Evolutionary conservation across 2,329 filamentous ascomycete genomes (phyloP).

Genomic region (Lachnum nothofagi): DNA sequence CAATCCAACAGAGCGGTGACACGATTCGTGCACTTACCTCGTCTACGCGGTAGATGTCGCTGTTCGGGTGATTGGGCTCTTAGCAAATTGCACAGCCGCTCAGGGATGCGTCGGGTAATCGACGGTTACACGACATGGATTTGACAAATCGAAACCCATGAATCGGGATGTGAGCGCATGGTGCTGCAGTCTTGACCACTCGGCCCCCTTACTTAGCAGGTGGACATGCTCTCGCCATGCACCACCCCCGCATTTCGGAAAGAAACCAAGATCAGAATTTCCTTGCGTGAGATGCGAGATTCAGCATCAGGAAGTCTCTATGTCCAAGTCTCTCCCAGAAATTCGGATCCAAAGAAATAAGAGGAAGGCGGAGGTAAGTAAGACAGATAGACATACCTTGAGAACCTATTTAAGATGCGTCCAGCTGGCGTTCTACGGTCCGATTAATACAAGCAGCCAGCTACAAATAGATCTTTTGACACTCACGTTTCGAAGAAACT

Average conservation of each 20-base stretch:
- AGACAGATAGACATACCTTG: conserved; percentile 63
- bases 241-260: conserved; percentile 9
- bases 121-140: conserved; percentile 17
- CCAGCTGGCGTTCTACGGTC: conserved; percentile 67
- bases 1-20: conserved; percentile 22
- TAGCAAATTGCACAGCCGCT: conserved; percentile 18
- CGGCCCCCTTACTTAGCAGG: background rate
- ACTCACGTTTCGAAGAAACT: conserved; percentile 83
- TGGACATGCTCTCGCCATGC: background rate
- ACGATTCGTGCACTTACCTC: conserved; percentile 26
- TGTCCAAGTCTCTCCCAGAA: background rate
- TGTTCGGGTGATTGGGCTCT: conserved; percentile 27
- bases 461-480: background rate
- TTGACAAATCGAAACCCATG: conserved; percentile 18
- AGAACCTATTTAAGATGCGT: conserved; percentile 95
- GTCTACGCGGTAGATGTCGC: conserved; percentile 48
- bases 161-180: conserved; percentile 14
- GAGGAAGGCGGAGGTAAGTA: background rate
- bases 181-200: conserved; percentile 7
- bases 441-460: conserved; percentile 6
- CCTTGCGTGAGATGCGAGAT: too few relatives aligned
- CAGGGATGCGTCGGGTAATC: conserved; percentile 9
- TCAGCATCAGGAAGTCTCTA: too few relatives aligned
- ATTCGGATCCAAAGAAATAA: background rate
- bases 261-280: too few relatives aligned